phyloP scores from a whole-genome alignment of 805 yeast genomes.

The Yarrowia hollandica region DNA sequence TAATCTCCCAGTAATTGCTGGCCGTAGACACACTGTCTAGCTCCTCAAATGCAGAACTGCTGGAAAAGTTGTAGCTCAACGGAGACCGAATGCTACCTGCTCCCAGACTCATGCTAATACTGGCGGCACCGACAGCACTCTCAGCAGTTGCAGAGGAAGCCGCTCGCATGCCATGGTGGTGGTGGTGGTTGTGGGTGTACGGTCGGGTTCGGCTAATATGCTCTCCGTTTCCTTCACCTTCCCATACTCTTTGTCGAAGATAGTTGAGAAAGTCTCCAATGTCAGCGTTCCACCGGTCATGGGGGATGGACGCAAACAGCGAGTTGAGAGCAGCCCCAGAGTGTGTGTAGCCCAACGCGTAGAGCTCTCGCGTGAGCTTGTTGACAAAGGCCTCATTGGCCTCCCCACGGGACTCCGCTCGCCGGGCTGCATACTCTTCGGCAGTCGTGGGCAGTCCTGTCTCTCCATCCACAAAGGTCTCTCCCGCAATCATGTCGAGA shows the following conservation, averaged over 20 bases:
- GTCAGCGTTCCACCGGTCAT: constrained; percentile 27
- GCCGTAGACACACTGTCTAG: constrained; percentile 19
- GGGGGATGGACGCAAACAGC: constrained; percentile 22
- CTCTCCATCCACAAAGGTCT: constrained; percentile 34
- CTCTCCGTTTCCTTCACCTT: constrained; percentile 7
- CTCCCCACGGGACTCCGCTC: constrained; percentile 8
- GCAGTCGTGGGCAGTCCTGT: neutral
- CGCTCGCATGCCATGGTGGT: neutral
- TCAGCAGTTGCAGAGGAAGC: neutral
- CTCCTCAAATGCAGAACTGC: constrained; percentile 21
- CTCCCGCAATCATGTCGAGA: constrained; percentile 42
- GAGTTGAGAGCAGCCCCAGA: constrained; percentile 27
- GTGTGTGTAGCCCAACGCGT: constrained; percentile 20
- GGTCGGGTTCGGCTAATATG: constrained; percentile 27
- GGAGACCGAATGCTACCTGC: constrained; percentile 27
- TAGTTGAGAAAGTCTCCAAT: constrained; percentile 24
- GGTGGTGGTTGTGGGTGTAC: constrained; percentile 7
- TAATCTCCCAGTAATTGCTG: constrained; percentile 23
- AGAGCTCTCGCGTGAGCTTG: constrained; percentile 20
- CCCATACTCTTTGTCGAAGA: constrained; percentile 25
- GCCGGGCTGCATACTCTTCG: neutral
- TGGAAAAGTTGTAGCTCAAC: constrained; percentile 25
- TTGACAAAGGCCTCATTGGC: constrained; percentile 28
- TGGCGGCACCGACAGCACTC: neutral
- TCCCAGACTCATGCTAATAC: neutral